These are phyloP conservation scores for Petunia secreta DNA, from an alignment of 257 asterid genomes.

Conservation along the genomic window DNA sequence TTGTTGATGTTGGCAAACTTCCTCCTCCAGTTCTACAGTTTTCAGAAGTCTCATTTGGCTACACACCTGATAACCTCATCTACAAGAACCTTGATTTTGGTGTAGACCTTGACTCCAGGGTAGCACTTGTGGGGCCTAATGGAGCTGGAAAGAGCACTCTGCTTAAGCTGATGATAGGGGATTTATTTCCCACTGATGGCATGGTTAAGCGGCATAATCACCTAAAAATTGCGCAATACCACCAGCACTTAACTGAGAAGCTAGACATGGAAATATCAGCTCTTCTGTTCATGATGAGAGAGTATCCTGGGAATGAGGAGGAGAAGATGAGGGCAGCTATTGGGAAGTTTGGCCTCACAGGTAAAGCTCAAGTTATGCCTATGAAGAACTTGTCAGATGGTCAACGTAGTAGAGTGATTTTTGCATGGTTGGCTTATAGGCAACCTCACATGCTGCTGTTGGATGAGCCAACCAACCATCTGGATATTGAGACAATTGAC, in stretches of 20 bases:
- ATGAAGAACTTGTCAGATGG: conserved; percentile 93
- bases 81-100: conserved; percentile 92
- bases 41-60: conserved; percentile 86
- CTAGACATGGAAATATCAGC: conserved; percentile 88
- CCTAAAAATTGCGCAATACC: conserved; percentile 86
- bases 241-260: conserved; percentile 88
- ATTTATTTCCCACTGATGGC: conserved; percentile 77
- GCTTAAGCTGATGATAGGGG: conserved; percentile 98
- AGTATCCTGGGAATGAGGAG: conserved; percentile 91
- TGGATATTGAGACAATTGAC: conserved; percentile 95
- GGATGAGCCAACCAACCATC: conserved; percentile 97
- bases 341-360: conserved; percentile 85
- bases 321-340: conserved; percentile 93
- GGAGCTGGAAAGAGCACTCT: conserved; percentile 98
- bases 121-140: conserved; percentile 96
- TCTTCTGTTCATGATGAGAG: conserved; percentile 66
- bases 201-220: conserved; percentile 97
- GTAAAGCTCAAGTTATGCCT: conserved; percentile 95
- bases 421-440: conserved; percentile 97
- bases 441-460: conserved; percentile 85
- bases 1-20: conserved; percentile 88
- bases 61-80: conserved; percentile 86
- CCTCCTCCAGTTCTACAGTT: conserved; percentile 99
- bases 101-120: conserved; percentile 91
- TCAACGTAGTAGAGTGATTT: conserved; percentile 82